Conservation (phyloP, 2,329 filamentous ascomycete genomes). For the Colletotrichum chrysophilum region DNA sequence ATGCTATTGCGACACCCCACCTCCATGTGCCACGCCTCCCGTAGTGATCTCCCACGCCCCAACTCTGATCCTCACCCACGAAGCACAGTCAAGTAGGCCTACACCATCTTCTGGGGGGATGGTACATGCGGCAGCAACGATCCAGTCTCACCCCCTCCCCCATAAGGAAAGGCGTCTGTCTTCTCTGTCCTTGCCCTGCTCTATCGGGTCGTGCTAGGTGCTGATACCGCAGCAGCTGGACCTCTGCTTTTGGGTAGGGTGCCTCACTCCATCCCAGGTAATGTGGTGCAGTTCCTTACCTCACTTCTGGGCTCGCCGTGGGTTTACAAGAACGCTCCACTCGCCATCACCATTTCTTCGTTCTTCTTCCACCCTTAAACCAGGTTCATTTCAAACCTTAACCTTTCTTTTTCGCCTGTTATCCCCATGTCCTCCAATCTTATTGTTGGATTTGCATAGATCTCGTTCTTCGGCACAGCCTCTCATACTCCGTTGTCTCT, state of each 20-base stretch:
- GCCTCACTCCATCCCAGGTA: background rate
- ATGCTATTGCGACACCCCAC: background rate
- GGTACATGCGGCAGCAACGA: background rate
- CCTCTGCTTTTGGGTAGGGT: background rate
- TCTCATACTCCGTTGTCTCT: constrained; percentile 9
- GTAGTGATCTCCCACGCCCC: background rate
- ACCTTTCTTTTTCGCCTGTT: constrained; percentile 16
- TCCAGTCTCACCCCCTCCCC: background rate
- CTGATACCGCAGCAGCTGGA: background rate
- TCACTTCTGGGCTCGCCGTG: background rate
- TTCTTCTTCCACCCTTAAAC: constrained; percentile 10
- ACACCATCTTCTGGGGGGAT: background rate
- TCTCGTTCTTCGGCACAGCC: constrained; percentile 9
- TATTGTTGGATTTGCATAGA: constrained; percentile 1
- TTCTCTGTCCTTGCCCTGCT: background rate
- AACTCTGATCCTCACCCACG: background rate
- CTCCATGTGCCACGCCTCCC: too few relatives aligned
- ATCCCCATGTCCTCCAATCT: constrained; percentile 15
- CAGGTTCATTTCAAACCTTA: constrained; percentile 17
- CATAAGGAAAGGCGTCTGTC: background rate
- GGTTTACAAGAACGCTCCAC: constrained; percentile 17
- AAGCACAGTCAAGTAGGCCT: background rate
- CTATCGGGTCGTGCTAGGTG: constrained; percentile 10
- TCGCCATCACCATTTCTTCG: background rate
- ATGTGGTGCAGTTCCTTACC: background rate